phyloP scores from a whole-genome alignment of 805 yeast genomes.

The Metschnikowia noctiluminum region DNA sequence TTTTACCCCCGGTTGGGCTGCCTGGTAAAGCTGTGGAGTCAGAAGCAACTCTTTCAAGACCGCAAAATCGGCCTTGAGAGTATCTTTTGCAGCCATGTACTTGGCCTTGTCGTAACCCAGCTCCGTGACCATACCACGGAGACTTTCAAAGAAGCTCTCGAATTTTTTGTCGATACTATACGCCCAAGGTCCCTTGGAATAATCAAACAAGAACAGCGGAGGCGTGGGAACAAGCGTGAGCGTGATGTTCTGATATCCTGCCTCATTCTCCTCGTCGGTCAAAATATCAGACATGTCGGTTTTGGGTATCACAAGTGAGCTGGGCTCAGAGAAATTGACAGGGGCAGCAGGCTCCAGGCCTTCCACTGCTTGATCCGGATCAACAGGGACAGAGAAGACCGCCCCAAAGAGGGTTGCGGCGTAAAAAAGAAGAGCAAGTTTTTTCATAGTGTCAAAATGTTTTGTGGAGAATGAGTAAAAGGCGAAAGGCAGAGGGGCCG shows the following conservation, averaged over 20 bases:
- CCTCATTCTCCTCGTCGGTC: not conserved
- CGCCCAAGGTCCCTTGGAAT: not conserved
- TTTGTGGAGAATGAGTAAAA: not conserved
- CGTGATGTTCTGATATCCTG: constrained; percentile 2
- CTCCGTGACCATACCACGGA: not conserved
- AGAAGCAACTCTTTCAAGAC: not conserved
- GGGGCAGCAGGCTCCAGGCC: not conserved
- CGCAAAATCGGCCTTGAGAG: not conserved
- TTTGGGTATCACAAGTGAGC: constrained; percentile 1
- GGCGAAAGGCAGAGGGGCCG: not conserved
- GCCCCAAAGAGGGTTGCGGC: too few relatives aligned
- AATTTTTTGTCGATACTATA: constrained; percentile 3
- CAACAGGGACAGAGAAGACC: not conserved
- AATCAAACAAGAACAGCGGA: constrained; percentile 1
- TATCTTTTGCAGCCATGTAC: not conserved
- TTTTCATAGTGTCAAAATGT: not conserved
- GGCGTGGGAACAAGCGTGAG: constrained; percentile 3
- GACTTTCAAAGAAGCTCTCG: not conserved
- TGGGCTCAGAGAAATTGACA: not conserved
- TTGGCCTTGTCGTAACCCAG: not conserved
- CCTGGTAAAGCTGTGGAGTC: not conserved
- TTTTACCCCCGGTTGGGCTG: not conserved
- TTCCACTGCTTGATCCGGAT: not conserved
- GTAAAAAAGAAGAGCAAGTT: not conserved
- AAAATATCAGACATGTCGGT: constrained; percentile 1